Evolutionary conservation across 2,329 filamentous ascomycete species (phyloP), one percentile per base, ranked within the genome.

Genomic region (Talaromyces pinophilus): DNA sequence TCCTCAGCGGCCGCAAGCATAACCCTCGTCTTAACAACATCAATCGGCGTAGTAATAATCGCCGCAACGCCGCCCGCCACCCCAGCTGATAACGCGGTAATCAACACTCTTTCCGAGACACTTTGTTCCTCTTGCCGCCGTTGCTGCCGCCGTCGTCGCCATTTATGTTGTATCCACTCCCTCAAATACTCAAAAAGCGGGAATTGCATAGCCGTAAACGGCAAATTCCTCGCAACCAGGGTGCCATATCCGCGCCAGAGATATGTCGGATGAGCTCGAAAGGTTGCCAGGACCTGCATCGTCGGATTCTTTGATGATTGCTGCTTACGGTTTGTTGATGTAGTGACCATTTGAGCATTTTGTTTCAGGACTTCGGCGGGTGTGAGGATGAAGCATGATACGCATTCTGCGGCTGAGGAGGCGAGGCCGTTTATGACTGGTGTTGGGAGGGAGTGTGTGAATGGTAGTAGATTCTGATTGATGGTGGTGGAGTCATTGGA

Each of bases 351-450:
- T 77, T 97, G 93, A 0, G 93, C 92, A 77, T 97, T 97, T 76
- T 96, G 93, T 80, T 97, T 97, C 69, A 97, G 87, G 7, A 96
- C 92, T 76, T 97, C 93, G 15, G 92, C 92, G 0, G 93, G 93
- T 0, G 93, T 94, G 42, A 97, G 86, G 68, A 97, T 91, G 22
- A 92, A 84, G 75, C 93, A 97, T 5, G 92, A 93, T 2, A 92
- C 91, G 71, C 93, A 86, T 78, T 97, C 93, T 1, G 90, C 93
- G 17, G 87, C 80, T 1, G 88, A 89, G 1, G 92, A 96, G 13
- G 92, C 90, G 2, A 86, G 78, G 5, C 90, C 86, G 75, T 97
- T 90, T 64, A 93, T 85, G 10, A 92, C 70, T 0, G 92, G 88
- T 61, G 86, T 82, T 0, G 92, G 91, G 0, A 92, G 75, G 5